Percentiles rank a stretch among this genome's conserved stretches.
Evolutionary conservation across 306 rosid genomes (phyloP).

Genomic region (Parietaria judaica): DNA sequence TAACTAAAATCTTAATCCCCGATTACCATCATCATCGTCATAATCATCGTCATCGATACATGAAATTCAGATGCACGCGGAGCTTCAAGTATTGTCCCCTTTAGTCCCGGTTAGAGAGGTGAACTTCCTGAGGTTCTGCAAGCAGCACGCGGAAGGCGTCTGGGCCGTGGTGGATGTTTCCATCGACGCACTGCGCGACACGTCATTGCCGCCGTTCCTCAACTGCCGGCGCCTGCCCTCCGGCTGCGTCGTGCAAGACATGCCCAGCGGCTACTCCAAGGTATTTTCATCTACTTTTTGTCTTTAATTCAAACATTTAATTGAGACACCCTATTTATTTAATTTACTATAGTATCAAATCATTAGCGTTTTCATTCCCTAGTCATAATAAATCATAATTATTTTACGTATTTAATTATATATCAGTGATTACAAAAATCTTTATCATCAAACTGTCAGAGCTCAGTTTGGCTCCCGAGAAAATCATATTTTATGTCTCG

Average conservation of each 20-base stretch:
- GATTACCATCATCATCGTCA: too few species aligned
- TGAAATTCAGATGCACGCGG: conserved; percentile 70
- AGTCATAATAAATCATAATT: conserved; percentile 4
- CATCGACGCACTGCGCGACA: conserved; percentile 51
- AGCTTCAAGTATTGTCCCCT: conserved; percentile 87
- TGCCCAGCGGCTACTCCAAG: conserved; percentile 98
- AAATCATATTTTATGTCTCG: conserved; percentile 14
- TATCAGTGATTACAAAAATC: conserved; percentile 44
- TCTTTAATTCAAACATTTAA: conserved; percentile 26
- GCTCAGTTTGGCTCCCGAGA: conserved; percentile 25
- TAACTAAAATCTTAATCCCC: too few species aligned
- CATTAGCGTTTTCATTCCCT: conserved; percentile 40
- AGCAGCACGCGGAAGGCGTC: conserved; percentile 91
- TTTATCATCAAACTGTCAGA: conserved; percentile 42
- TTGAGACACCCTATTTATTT: background rate
- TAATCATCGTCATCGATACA: background rate
- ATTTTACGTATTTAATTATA: background rate
- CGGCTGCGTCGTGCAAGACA: conserved; percentile 95
- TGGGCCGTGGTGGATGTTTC: conserved; percentile 96
- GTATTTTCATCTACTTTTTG: conserved; percentile 29
- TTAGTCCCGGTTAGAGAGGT: conserved; percentile 85
- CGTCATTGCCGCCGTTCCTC: conserved; percentile 41
- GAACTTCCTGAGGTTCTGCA: conserved; percentile 77
- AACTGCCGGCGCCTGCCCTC: conserved; percentile 90
- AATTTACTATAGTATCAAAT: conserved; percentile 15